A percentile compares a stretch with the other conserved stretches of the same genome.
These are phyloP conservation scores for Candida tunisiensis DNA, from an alignment of 1,139 yeast genomes.

Conservation along the genomic window DNA sequence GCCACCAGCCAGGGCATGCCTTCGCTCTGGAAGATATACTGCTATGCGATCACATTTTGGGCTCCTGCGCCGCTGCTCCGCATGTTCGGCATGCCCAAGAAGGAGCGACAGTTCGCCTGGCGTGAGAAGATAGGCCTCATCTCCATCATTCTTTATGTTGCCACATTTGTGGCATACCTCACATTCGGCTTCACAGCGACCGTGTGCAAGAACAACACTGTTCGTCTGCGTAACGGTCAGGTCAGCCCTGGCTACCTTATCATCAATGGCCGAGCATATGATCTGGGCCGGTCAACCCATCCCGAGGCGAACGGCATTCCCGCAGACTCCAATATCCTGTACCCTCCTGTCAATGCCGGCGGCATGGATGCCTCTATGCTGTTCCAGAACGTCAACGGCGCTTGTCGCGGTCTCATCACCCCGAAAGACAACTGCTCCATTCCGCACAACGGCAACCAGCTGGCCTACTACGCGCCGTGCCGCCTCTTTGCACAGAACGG, in stretches of 20 bases:
- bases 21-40: slow-evolving; percentile 73
- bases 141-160: slow-evolving; percentile 55
- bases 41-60: slow-evolving; percentile 75
- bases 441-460: slow-evolving; percentile 43
- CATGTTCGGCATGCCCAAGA: slow-evolving; percentile 61
- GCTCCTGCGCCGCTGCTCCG: slow-evolving; percentile 65
- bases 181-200: slow-evolving; percentile 87
- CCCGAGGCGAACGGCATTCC: slow-evolving; percentile 69
- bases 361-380: slow-evolving; percentile 79
- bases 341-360: slow-evolving; percentile 79
- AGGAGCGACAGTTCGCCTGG: slow-evolving; percentile 89
- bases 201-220: slow-evolving; percentile 42
- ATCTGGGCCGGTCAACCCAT: slow-evolving; percentile 51
- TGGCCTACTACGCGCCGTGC: slow-evolving; percentile 98
- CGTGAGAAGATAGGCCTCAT: slow-evolving; percentile 84
- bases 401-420: slow-evolving; percentile 67
- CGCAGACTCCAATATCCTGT: slow-evolving; percentile 49
- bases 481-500: slow-evolving; percentile 55
- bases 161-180: slow-evolving; percentile 65
- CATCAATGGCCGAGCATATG: slow-evolving; percentile 70
- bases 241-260: slow-evolving; percentile 47
- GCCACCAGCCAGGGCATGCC: too few species aligned
- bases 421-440: slow-evolving; percentile 58
- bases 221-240: slow-evolving; percentile 41
- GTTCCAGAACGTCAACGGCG: slow-evolving; percentile 91